Percentiles rank a stretch among this genome's conserved stretches.
These are phyloP conservation scores for Tephrocybe sp. DNA, from an alignment of 768 basidiomycete genomes.

Conservation along the genomic window DNA sequence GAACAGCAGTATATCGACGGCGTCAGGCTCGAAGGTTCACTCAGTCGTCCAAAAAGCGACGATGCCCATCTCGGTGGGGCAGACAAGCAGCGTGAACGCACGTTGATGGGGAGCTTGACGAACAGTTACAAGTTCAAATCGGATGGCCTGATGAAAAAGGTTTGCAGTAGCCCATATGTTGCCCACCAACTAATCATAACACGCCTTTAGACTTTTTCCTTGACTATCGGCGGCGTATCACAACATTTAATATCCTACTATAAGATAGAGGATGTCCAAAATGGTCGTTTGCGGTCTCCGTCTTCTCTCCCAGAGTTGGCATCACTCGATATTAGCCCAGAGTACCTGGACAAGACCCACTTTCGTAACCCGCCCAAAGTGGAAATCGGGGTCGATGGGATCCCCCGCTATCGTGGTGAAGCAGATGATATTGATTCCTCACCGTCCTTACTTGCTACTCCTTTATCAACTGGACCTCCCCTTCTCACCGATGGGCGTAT, in stretches of 20 bases:
- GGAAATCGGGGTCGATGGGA: slow-evolving; percentile 80
- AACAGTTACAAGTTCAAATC: slow-evolving; percentile 92
- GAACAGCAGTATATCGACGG: slow-evolving; percentile 29
- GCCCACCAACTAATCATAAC: slow-evolving; percentile 6
- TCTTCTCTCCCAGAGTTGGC: slow-evolving; percentile 87
- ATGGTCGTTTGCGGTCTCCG: slow-evolving; percentile 83
- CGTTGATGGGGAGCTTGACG: slow-evolving; percentile 85
- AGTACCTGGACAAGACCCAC: slow-evolving; percentile 87
- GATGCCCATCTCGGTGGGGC: slow-evolving; percentile 40
- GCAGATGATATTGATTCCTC: slow-evolving; percentile 66
- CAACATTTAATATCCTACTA: slow-evolving; percentile 97
- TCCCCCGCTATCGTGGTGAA: slow-evolving; percentile 79
- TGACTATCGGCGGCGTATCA: slow-evolving; percentile 78
- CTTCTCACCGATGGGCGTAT: slow-evolving; percentile 47
- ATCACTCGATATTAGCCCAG: slow-evolving; percentile 79
- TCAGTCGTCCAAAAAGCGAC: slow-evolving; percentile 65
- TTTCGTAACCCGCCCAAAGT: slow-evolving; percentile 90
- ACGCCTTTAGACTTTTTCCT: slow-evolving; percentile 75
- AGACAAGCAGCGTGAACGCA: slow-evolving; percentile 76
- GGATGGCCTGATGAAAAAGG: slow-evolving; percentile 97
- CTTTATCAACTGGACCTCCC: slow-evolving; percentile 44
- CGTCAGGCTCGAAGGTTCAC: slow-evolving; percentile 35
- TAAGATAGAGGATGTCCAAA: slow-evolving; percentile 85
- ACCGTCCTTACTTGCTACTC: slow-evolving; percentile 37
- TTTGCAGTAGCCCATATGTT: slow-evolving; percentile 30